Conservation (phyloP, 495 filamentous ascomycete genomes). For the Trichoderma erinaceum region DNA sequence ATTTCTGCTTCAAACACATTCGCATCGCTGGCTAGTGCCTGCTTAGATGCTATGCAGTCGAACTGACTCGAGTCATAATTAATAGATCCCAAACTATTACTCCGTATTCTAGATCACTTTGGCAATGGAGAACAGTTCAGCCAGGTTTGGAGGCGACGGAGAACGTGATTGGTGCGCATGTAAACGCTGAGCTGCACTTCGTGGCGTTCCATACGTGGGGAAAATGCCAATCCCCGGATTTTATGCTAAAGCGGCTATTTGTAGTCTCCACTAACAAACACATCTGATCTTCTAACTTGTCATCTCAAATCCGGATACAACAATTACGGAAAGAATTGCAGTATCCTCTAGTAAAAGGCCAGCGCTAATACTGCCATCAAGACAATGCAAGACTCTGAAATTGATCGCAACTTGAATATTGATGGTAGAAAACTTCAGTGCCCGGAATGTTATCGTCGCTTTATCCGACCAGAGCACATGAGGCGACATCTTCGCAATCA, state of each 20-base stretch:
- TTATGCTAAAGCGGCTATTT: constrained; percentile 5
- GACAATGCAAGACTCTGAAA: not conserved
- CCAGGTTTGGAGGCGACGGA: not conserved
- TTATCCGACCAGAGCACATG: constrained; percentile 63
- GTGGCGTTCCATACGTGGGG: not conserved
- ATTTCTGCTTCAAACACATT: not conserved
- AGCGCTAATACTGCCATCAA: not conserved
- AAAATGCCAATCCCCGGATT: not conserved
- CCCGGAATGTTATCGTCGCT: constrained; percentile 48
- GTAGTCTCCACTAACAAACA: not conserved
- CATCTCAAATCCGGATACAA: too few species aligned
- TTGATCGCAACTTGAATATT: not conserved
- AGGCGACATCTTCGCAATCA: constrained; percentile 68
- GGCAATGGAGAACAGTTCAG: not conserved
- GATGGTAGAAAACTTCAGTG: constrained; percentile 36
- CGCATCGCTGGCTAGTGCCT: not conserved
- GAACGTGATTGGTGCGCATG: not conserved
- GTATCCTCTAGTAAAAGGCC: too few species aligned
- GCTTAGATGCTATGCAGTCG: not conserved
- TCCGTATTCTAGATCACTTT: not conserved
- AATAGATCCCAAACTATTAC: not conserved
- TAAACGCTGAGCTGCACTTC: not conserved
- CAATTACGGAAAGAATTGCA: too few species aligned
- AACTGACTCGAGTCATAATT: not conserved
- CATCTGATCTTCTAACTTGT: not conserved